These are phyloP conservation scores for Peronospora destructor DNA, from an alignment of 352 stramenopile genomes.

Conservation along the genomic window DNA sequence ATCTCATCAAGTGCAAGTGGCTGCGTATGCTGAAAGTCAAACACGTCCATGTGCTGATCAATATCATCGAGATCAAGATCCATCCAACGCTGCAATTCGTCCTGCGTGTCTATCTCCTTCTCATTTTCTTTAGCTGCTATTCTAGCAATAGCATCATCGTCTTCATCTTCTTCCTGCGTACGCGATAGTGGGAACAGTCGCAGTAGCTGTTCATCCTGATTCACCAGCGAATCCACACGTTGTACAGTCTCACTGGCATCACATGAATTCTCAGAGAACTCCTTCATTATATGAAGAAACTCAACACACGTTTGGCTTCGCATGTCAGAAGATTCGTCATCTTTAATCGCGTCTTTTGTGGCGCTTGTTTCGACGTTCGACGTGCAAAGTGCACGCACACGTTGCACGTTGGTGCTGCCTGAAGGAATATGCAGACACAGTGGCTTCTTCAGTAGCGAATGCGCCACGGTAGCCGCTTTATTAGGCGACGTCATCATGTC, in stretches of 20 bases:
- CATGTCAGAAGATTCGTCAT: conserved; percentile 25
- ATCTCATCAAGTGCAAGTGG: conserved; percentile 20
- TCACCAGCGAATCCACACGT: conserved; percentile 58
- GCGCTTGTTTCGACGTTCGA: conserved; percentile 1
- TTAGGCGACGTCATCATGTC: conserved; percentile 30
- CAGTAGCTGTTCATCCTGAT: conserved; percentile 50
- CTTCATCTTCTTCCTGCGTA: conserved; percentile 23
- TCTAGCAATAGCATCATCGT: conserved; percentile 19
- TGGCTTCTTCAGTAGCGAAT: conserved; percentile 11
- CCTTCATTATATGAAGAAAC: conserved; percentile 73
- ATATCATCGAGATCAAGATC: conserved; percentile 47
- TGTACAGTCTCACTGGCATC: conserved; percentile 54
- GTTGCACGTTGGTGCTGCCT: not conserved
- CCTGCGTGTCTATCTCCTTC: conserved; percentile 39
- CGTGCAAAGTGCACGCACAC: not conserved
- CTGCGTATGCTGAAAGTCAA: conserved; percentile 39
- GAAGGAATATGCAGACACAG: conserved; percentile 5
- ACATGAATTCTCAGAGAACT: conserved; percentile 63
- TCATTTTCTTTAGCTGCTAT: conserved; percentile 21
- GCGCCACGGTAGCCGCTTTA: conserved; percentile 19
- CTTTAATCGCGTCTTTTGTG: conserved; percentile 20
- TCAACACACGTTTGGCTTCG: conserved; percentile 51
- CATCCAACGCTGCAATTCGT: conserved; percentile 59
- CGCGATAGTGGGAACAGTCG: conserved; percentile 41
- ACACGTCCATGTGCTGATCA: conserved; percentile 55